phyloP scores from a whole-genome alignment of 2,329 filamentous ascomycete species.

The Hymenoscyphus infarciens region DNA sequence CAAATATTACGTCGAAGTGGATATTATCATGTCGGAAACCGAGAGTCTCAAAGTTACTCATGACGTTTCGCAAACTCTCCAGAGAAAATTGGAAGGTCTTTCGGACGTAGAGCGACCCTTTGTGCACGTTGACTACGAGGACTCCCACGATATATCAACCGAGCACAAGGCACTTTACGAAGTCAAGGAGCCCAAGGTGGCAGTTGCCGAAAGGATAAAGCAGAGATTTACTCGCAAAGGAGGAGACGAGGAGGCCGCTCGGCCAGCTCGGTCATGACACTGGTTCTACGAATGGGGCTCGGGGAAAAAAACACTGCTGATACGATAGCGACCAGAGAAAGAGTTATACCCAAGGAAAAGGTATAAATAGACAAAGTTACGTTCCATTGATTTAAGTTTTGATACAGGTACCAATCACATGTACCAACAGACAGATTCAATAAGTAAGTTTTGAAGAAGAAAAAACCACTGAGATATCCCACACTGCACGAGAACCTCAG shows the following conservation, averaged over 20 bases:
- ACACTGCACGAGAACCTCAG: too few species aligned
- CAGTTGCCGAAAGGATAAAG: conserved; percentile 21
- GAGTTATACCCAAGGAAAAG: too few species aligned
- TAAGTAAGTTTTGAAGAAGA: too few species aligned
- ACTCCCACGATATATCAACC: conserved; percentile 18
- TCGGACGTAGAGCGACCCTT: conserved; percentile 73
- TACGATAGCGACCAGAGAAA: background rate
- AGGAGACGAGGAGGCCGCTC: background rate
- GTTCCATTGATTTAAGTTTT: too few species aligned
- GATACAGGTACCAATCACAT: too few species aligned
- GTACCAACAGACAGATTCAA: too few species aligned
- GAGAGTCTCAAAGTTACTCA: conserved; percentile 76
- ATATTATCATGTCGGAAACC: conserved; percentile 76
- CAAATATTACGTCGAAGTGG: conserved; percentile 79
- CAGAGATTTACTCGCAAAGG: conserved; percentile 11
- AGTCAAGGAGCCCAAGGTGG: conserved; percentile 17
- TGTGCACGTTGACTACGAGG: conserved; percentile 60
- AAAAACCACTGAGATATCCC: too few species aligned
- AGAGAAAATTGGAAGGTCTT: conserved; percentile 81
- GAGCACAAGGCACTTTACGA: conserved; percentile 28
- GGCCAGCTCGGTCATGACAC: background rate
- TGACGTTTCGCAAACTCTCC: conserved; percentile 72
- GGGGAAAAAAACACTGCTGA: background rate
- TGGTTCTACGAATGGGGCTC: background rate
- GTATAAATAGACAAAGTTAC: too few species aligned